These are phyloP conservation scores for Rhododendron vialii DNA, from an alignment of 148 eudicot genomes.

Conservation along the genomic window DNA sequence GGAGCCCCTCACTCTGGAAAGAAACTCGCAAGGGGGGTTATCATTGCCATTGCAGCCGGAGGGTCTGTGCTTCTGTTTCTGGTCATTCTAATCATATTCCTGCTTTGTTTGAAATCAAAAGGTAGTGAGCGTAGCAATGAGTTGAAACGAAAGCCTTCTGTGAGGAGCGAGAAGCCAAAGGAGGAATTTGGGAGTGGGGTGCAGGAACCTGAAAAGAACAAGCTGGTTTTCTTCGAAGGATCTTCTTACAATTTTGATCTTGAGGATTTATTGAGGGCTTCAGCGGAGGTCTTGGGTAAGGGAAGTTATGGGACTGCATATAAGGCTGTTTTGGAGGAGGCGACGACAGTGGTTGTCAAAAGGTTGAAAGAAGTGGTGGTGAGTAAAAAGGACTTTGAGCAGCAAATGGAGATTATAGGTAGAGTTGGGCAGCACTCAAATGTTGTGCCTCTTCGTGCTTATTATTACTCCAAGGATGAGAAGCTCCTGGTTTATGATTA, in stretches of 20 bases:
- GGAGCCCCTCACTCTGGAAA: constrained; percentile 15
- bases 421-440: constrained; percentile 49
- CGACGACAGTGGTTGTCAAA: constrained; percentile 15
- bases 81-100: constrained; percentile 12
- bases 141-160: constrained; percentile 25
- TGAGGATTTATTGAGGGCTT: constrained; percentile 13
- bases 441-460: constrained; percentile 45
- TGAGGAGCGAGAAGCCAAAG: constrained; percentile 31
- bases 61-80: constrained; percentile 25
- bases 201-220: constrained; percentile 20
- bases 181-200: constrained; percentile 21
- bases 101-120: constrained; percentile 28
- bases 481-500: constrained; percentile 57
- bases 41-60: constrained; percentile 40
- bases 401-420: constrained; percentile 49
- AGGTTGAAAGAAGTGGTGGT: constrained; percentile 44
- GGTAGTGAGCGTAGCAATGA: constrained; percentile 5
- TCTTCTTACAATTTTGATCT: constrained; percentile 13
- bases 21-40: constrained; percentile 24
- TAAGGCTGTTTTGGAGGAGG: constrained; percentile 16
- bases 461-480: constrained; percentile 55
- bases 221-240: constrained; percentile 20
- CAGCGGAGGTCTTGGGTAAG: constrained; percentile 7
- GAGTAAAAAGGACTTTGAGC: constrained; percentile 46
- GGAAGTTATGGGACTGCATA: constrained; percentile 19